phyloP scores from a whole-genome alignment of 306 rosid species.

The Cicer pinnatifidum region DNA sequence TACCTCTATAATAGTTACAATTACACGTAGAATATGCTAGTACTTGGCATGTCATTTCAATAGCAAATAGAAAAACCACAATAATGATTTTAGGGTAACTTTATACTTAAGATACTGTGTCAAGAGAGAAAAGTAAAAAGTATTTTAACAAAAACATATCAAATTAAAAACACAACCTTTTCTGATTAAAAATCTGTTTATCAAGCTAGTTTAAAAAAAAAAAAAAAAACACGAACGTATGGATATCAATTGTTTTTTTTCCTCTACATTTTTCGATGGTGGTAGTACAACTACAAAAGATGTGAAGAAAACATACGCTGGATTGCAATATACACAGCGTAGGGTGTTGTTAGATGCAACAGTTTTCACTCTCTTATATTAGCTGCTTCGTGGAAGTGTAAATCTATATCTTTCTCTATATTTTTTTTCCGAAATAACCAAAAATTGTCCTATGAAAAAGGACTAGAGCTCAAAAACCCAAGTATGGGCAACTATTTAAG shows the following conservation, averaged over 20 bases:
- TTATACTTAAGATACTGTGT: background rate
- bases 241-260: background rate
- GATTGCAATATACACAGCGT: constrained; percentile 43
- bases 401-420: constrained; percentile 41
- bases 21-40: too few relatives aligned
- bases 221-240: background rate
- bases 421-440: constrained; percentile 34
- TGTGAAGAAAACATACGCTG: constrained; percentile 10
- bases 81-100: background rate
- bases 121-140: background rate
- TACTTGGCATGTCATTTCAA: background rate
- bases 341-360: constrained; percentile 39
- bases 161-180: background rate
- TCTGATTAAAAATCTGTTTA: too few relatives aligned
- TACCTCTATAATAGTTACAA: too few relatives aligned
- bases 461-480: constrained; percentile 52
- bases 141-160: background rate
- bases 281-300: background rate
- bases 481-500: constrained; percentile 34
- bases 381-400: constrained; percentile 37
- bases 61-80: background rate
- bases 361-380: constrained; percentile 39
- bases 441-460: constrained; percentile 38
- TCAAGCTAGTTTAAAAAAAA: background rate
- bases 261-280: background rate